phyloP scores from a whole-genome alignment of 305 asterid genomes.

The Euphrasia arctica region DNA sequence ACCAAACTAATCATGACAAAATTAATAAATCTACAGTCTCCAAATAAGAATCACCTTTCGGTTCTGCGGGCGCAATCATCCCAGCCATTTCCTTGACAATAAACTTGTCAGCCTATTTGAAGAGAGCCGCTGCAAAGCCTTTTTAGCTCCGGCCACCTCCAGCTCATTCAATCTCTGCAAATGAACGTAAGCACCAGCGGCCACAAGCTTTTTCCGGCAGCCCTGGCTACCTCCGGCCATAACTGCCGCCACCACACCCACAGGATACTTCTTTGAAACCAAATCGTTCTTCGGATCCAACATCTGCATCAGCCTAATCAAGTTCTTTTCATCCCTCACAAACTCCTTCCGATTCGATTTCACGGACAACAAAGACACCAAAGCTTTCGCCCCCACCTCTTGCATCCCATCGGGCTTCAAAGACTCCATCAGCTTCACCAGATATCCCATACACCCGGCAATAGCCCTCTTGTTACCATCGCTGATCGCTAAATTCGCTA shows the following conservation, averaged over 20 bases:
- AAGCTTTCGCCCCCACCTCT: slow-evolving; percentile 81
- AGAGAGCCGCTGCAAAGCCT: slow-evolving; percentile 87
- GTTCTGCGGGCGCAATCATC: slow-evolving; percentile 28
- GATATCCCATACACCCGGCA: slow-evolving; percentile 62
- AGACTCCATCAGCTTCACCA: slow-evolving; percentile 85
- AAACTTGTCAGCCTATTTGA: slow-evolving; percentile 67
- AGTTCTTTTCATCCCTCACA: slow-evolving; percentile 78
- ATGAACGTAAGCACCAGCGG: slow-evolving; percentile 60
- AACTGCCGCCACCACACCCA: slow-evolving; percentile 65
- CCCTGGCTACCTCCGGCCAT: slow-evolving; percentile 91
- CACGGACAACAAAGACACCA: slow-evolving; percentile 62
- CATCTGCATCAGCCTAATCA: slow-evolving; percentile 74
- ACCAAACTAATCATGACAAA: slow-evolving; percentile 12
- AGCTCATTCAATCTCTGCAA: slow-evolving; percentile 64
- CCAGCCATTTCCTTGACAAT: slow-evolving; percentile 74
- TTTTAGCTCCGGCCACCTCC: slow-evolving; percentile 80
- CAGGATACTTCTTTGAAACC: slow-evolving; percentile 75
- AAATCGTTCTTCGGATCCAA: slow-evolving; percentile 69
- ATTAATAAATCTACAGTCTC: background rate
- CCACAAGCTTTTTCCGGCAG: slow-evolving; percentile 71
- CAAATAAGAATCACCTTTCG: slow-evolving; percentile 41
- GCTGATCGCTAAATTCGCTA: slow-evolving; percentile 61
- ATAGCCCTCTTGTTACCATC: slow-evolving; percentile 72
- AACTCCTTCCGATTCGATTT: slow-evolving; percentile 71
- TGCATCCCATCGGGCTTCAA: slow-evolving; percentile 89